phyloP scores from a whole-genome alignment of 495 filamentous ascomycete genomes.

The Hypoxylon perforatum region DNA sequence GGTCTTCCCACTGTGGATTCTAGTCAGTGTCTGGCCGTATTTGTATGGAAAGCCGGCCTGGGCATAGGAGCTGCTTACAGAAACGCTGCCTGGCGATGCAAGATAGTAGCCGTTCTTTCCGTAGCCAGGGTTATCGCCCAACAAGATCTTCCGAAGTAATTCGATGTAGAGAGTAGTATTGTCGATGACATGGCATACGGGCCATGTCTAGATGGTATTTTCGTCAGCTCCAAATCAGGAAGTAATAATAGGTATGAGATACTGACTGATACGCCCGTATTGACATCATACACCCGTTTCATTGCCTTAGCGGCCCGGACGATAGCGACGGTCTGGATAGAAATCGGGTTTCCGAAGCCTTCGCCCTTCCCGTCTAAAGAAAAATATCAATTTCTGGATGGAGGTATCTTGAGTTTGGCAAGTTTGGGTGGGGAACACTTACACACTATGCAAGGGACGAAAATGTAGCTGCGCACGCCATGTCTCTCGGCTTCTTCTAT shows the following conservation, averaged over 20 bases:
- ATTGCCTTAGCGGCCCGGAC: slow-evolving; percentile 54
- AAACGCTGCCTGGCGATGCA: slow-evolving; percentile 56
- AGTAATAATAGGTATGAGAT: not conserved
- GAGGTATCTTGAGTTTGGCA: no score
- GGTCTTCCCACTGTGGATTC: slow-evolving; percentile 53
- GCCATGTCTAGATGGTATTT: slow-evolving; percentile 54
- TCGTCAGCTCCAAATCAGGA: slow-evolving; percentile 1
- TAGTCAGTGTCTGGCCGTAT: not conserved
- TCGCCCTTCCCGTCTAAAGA: slow-evolving; percentile 57
- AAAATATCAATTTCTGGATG: no score
- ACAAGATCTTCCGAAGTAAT: slow-evolving; percentile 56
- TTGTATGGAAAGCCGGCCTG: not conserved
- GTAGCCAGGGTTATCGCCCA: slow-evolving; percentile 46
- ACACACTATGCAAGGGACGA: slow-evolving; percentile 59
- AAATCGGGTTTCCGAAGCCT: slow-evolving; percentile 61
- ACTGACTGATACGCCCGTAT: slow-evolving; percentile 49
- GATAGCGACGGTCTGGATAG: slow-evolving; percentile 61
- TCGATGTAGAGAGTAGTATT: slow-evolving; percentile 56
- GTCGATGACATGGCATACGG: slow-evolving; percentile 60
- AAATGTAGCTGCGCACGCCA: slow-evolving; percentile 59
- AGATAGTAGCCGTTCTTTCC: slow-evolving; percentile 63
- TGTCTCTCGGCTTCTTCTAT: slow-evolving; percentile 52
- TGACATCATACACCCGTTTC: slow-evolving; percentile 52
- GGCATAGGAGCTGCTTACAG: slow-evolving; percentile 25
- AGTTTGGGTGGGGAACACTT: slow-evolving; percentile 20